A percentile compares a stretch with the other conserved stretches of the same genome.
Conservation (phyloP, 2,329 filamentous ascomycete species). For the Dactylonectria macrodidyma region DNA sequence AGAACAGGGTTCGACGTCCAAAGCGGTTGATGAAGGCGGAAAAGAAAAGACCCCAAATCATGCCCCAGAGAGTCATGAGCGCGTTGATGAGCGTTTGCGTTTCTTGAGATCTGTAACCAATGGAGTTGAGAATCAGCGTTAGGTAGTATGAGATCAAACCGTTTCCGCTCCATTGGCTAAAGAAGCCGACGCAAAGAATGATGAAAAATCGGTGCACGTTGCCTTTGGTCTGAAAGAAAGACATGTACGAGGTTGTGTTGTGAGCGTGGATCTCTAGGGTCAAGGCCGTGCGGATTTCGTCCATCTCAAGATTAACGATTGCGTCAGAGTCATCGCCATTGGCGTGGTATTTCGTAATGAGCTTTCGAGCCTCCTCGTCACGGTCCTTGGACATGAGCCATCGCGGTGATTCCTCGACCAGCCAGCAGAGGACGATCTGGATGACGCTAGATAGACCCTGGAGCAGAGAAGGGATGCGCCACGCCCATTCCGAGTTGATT, state of each 20-base stretch:
- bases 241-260: conserved; percentile 57
- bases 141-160: conserved; percentile 21
- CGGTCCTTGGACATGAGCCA: conserved; percentile 47
- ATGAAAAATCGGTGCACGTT: conserved; percentile 38
- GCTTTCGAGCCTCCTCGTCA: conserved; percentile 61
- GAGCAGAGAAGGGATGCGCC: conserved; percentile 34
- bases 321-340: conserved; percentile 60
- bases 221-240: conserved; percentile 57
- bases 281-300: conserved; percentile 66
- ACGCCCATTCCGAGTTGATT: conserved; percentile 33
- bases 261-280: conserved; percentile 55
- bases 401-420: conserved; percentile 61
- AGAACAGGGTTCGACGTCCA: conserved; percentile 7
- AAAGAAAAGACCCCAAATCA: conserved; percentile 24
- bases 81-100: conserved; percentile 19
- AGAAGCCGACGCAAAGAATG: conserved; percentile 36
- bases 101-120: conserved; percentile 14
- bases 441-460: conserved; percentile 27
- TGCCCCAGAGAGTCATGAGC: conserved; percentile 18
- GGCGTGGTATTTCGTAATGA: conserved; percentile 65
- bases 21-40: conserved; percentile 20
- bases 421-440: conserved; percentile 21
- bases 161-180: conserved; percentile 41
- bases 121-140: conserved; percentile 10
- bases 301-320: conserved; percentile 64